Evolutionary conservation across 257 asterid species (phyloP), one percentile per base, ranked within the genome.

Genomic region (Ilex aquifolium): DNA sequence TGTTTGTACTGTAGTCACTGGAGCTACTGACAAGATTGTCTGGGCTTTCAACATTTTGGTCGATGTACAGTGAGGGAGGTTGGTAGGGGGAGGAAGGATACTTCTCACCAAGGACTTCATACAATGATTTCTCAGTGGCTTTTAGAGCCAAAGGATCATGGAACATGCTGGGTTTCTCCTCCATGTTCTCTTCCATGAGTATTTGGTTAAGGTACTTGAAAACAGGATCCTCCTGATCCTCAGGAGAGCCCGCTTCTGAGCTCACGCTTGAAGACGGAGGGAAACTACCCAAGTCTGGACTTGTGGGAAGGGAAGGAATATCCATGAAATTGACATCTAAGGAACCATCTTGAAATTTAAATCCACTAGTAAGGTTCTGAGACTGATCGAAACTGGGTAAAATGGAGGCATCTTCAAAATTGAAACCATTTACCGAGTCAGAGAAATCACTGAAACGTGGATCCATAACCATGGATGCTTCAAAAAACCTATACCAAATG

Each of bases 101-200:
- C 17, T 62, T 73, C 10, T 56, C 31, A 1, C 44, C 17, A 2
- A 73, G 63, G 36, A 29, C 78, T 2, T 73, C 78, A 16, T 60
- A 59, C 13, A 73, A 68, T 13, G 63, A 73, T 32, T 59, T 73
- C 6, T 68, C 78, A 13, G 74, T 74, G 10, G 78, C 78, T 17
- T 56, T 63, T 8, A 73, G 71, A 55, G 78, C 71, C 5, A 62
- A 29, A 5, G 65, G 54, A 21, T 72, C 98, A 63, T 83, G 85
- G 71, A 89, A 89, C 97, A 92, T 85, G 81, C 98, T 89, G 9
- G 95, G 95, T 70, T 83, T 85, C 67, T 89, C 93, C 57, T 83
- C 93, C 78, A 89, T 76, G 75, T 81, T 76, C 79, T 92, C 98
- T 82, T 92, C 98, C 59, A 85, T 61, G 44, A 92, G 87, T 59